Evolutionary conservation across 1,284 basidiomycete genomes (phyloP).

Genomic region (Puccinia triticina): DNA sequence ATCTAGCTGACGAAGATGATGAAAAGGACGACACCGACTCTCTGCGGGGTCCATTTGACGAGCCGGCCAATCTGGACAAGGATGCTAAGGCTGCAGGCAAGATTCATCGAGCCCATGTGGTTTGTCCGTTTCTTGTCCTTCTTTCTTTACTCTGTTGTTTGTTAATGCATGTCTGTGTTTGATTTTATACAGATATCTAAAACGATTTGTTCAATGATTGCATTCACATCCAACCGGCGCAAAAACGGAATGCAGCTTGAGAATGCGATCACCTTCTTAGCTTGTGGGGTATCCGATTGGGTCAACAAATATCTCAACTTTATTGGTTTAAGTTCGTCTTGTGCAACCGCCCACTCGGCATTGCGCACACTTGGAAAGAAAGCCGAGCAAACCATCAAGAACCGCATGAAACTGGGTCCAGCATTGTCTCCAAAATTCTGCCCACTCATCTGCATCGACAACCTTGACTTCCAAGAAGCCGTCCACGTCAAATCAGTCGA

Average conservation of each 20-base stretch:
- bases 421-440: background rate
- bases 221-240: background rate
- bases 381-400: background rate
- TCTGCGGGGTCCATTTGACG: background rate
- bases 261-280: background rate
- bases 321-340: background rate
- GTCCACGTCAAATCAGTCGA: too few species aligned
- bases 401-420: background rate
- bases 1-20: too few species aligned
- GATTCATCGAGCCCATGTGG: too few species aligned
- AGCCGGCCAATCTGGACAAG: too few species aligned
- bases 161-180: too few species aligned
- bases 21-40: background rate
- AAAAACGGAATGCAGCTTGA: background rate
- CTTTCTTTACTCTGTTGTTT: too few species aligned
- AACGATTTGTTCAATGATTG: background rate
- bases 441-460: background rate
- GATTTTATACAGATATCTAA: conserved; percentile 10
- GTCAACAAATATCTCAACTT: background rate
- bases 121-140: too few species aligned
- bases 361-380: background rate
- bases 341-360: background rate
- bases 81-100: background rate
- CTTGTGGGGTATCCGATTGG: too few species aligned
- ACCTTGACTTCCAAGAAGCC: background rate